Evolutionary conservation across 768 basidiomycete genomes (phyloP), one percentile per base, ranked within the genome.

Genomic region (Mycena capillaripes): DNA sequence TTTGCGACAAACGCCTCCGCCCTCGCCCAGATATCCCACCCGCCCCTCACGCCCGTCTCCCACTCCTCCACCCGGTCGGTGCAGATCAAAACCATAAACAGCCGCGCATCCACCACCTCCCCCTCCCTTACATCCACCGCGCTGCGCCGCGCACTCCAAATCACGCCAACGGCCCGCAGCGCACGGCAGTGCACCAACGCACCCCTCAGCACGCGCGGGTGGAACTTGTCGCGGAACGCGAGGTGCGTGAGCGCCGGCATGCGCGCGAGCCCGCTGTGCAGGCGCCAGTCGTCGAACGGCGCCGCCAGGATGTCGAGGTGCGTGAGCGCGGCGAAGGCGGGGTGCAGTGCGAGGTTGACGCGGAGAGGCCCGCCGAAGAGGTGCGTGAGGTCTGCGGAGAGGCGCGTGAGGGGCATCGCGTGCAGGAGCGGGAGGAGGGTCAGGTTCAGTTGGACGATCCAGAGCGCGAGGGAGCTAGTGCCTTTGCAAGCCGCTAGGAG

Each of bases 211-310:
- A 72, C 66, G 34, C 44, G 44, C 36, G 66, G 60, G 53, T 62
- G 60, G 61, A 62, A 63, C 42, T 58, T 44, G 27, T 72, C 71
- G 25, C 71, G 65, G 66, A 72, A 72, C 16, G 71, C 44, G 4
- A 72, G 66, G 34, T 72, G 71, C 60, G 71, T 63, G 34, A 72
- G 71, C 16, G 19, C 23, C 32, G 66, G 65, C 25, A 62, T 42
- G 42, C 14, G 59, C 42, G 65, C 65, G 23, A 72, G 71, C 7
- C 60, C 66, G 4, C 30, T 34, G 25, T 36, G 64, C 8, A 72
- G 56, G 23, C 60, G 53, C 71, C 71, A 72, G 50, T 67, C 71
- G 66, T 72, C 66, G 71, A 67, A 72, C 9, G 46, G 38, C 44
- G 71, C 59, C 0, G 42, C 52, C 42, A 62, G 66, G 23, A 72